Evolutionary conservation across 106 monocot genomes (phyloP), one percentile per base, ranked within the genome.

Genomic region (Vanilla planifolia): DNA sequence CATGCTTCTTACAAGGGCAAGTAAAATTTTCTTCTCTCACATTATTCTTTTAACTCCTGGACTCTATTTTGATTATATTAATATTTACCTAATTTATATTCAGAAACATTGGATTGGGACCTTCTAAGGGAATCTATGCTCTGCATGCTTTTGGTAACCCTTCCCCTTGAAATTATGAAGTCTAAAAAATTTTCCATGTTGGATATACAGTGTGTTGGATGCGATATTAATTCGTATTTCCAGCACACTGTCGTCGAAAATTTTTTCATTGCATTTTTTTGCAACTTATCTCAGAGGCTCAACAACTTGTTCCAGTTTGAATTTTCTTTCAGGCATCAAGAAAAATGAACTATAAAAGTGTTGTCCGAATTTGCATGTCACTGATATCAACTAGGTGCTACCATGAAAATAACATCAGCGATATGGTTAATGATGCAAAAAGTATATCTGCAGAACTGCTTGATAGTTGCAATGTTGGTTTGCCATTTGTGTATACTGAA

Each of bases 51-150:
- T 41, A 30, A 22, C 10, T 13, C 28, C 32, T 51, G 57, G 16
- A 36, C 11, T 46, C 17, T 34, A 26, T 39, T 8, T 5, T 5
- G 22, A 36, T 51, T 7, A n/a, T 32, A 26, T 51, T 61, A 60
- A 43, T 63, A 1, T 27, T 16, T 59, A 48, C 51, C 21, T 48
- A 22, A 33, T 35, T 57, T 48, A 36, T 41, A 36, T 45, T 42
- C 77, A 85, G 90, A 74, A 61, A 81, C 86, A 48, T 61, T 67
- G 35, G 61, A 84, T 58, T 90, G 95, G 95, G 34, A 64, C 32
- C 43, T 79, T 76, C 42, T 84, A 29, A 86, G 76, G 55, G 90
- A 90, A 75, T 86, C 90, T 43, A 45, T 87, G 42, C 65, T 90
- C 36, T 72, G 80, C 63, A 62, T 75, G 57, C 78, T 96, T 77